Base-by-base conservation (phyloP, 768 basidiomycete genomes). In the Tylopilus sp. region DNA sequence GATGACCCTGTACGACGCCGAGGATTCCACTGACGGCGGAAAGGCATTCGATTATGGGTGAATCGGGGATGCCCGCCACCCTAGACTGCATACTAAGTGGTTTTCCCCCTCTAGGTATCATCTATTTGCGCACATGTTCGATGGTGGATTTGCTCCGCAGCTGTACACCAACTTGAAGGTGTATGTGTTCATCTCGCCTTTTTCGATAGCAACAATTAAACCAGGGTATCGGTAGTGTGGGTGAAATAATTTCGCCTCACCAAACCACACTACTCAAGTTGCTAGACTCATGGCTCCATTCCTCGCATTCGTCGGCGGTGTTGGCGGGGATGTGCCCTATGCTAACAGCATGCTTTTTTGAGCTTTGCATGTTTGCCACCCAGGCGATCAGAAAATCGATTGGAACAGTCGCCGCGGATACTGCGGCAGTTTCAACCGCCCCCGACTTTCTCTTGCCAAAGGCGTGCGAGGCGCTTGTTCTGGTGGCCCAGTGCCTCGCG, bases 191-290 rank as follows among this genome's bases (percentile, higher is more conserved):
- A 10, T 20, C 26, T 36, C 36, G 3, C 13, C 25, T 25, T 50
- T 22, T 40, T 17, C 23, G 45, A 30, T 6, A 39, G 44, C 35
- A 38, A 25, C 35, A 38, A 25, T 45, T 63, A 12, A 52, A 48
- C 49, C 38, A 53, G 50, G 35, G 51, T 66, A 43, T 51, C 47
- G 54, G 44, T 65, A 90, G 90, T 51, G 54, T 70, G 21, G 81
- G 79, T 41, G 91, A 93, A 69, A 75, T 83, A 12, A 79, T 94
- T 36, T 82, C 89, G 6, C 90, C 92, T 0, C 85, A 88, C 57
- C 94, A 95, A 66, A 91, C 85, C 4, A 88, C 81, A n/a, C 71
- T 95, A 11, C 79, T 97, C 51, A 95, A 94, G 68, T 74, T 95
- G 15, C 72, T 94, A 12, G 94, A 95, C 64, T 88, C 91, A 2